Evolutionary conservation across 2,329 filamentous ascomycete species (phyloP).

Genomic region (Epichloe amarillans): DNA sequence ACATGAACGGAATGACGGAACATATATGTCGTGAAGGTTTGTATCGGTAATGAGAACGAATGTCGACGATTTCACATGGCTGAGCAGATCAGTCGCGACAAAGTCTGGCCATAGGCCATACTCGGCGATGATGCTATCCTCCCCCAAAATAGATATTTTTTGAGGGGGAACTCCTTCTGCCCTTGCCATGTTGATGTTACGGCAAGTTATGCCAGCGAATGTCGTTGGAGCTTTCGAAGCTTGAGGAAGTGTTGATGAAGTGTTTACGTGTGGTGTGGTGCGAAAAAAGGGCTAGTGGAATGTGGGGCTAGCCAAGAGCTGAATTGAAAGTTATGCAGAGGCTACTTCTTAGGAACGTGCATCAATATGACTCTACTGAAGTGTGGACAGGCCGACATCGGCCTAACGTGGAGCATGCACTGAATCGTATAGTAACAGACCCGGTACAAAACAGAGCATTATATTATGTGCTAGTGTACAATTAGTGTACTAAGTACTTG

Average conservation of each 20-base stretch:
- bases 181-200: conserved; percentile 13
- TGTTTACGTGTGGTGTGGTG: not conserved
- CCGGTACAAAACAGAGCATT: too few species aligned
- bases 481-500: too few species aligned
- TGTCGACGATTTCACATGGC: conserved; percentile 68
- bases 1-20: conserved; percentile 52
- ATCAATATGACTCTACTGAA: conserved; percentile 4
- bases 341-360: not conserved
- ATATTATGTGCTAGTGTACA: too few species aligned
- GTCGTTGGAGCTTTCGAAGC: not conserved
- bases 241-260: not conserved
- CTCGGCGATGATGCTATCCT: conserved; percentile 83
- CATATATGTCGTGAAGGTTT: conserved; percentile 71
- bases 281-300: not conserved
- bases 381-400: conserved; percentile 4
- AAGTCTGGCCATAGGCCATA: conserved; percentile 80
- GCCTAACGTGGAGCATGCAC: not conserved
- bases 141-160: conserved; percentile 69
- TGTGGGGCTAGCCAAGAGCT: not conserved
- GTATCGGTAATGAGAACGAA: conserved; percentile 97
- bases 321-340: not conserved
- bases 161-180: conserved; percentile 27
- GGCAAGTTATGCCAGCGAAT: not conserved
- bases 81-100: conserved; percentile 67
- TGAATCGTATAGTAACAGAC: not conserved